These are phyloP conservation scores for Cladosporium sp. DNA, from an alignment of 2,329 filamentous ascomycete genomes.

Conservation along the genomic window DNA sequence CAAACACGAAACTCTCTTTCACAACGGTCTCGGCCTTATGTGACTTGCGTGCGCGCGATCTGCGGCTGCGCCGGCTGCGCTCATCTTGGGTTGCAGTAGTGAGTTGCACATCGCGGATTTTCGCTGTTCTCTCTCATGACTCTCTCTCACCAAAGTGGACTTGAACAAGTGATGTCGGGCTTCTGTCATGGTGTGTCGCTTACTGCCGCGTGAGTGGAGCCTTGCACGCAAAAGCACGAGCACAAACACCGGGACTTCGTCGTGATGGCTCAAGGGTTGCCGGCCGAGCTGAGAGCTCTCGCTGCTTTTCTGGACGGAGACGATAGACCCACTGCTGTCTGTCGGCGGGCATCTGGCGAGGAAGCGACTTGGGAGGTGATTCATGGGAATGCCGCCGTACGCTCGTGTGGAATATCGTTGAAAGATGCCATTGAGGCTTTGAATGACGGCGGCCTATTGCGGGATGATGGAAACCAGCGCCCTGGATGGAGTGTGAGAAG, in stretches of 20 bases:
- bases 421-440: conserved; percentile 8
- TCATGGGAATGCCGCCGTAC: neutral
- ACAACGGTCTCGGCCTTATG: too few relatives aligned
- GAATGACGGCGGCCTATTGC: neutral
- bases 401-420: neutral
- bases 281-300: conserved; percentile 20
- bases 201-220: neutral
- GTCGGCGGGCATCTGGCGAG: neutral
- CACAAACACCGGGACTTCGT: neutral
- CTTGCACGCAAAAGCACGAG: neutral
- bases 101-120: too few relatives aligned
- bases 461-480: too few relatives aligned
- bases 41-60: too few relatives aligned
- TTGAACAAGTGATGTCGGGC: neutral
- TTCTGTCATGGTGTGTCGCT: neutral
- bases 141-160: too few relatives aligned
- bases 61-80: too few relatives aligned
- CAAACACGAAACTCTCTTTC: too few relatives aligned
- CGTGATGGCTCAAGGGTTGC: conserved; percentile 11
- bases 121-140: too few relatives aligned
- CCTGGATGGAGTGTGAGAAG: neutral
- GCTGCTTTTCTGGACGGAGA: conserved; percentile 22
- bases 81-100: too few relatives aligned
- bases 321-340: conserved; percentile 17
- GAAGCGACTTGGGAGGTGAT: neutral